phyloP scores from a whole-genome alignment of 768 basidiomycete species.

The Phylloporus rhodoxanthus region DNA sequence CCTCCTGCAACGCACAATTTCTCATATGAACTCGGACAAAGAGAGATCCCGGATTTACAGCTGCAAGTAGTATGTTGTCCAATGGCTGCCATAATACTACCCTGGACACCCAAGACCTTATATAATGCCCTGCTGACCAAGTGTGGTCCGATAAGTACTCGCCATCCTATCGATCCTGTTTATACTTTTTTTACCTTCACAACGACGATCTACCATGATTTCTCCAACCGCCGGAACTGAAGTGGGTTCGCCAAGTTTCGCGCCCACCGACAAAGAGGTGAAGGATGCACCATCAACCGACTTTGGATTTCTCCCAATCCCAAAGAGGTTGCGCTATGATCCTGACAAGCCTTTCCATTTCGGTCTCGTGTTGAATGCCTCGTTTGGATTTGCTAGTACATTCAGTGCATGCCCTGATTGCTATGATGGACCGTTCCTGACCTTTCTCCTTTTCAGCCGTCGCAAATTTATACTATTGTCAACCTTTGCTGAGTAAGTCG shows the following conservation, averaged over 20 bases:
- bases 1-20: not conserved
- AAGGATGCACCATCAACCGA: constrained; percentile 32
- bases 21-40: not conserved
- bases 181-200: constrained; percentile 1
- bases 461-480: constrained; percentile 80
- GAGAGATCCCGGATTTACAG: not conserved
- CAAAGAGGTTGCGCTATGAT: constrained; percentile 47
- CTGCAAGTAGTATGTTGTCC: not conserved
- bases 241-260: not conserved
- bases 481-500: constrained; percentile 65
- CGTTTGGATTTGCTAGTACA: constrained; percentile 62
- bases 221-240: constrained; percentile 7
- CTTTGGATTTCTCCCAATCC: constrained; percentile 62
- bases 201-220: constrained; percentile 9
- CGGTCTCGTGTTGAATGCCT: constrained; percentile 45
- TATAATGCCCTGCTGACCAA: not conserved
- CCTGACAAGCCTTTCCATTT: constrained; percentile 47
- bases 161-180: constrained; percentile 4
- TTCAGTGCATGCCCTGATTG: constrained; percentile 20
- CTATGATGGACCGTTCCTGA: not conserved
- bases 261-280: not conserved
- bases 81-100: not conserved
- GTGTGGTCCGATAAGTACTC: not conserved
- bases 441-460: constrained; percentile 36
- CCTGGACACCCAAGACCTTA: not conserved